Base-by-base conservation (phyloP, 2,329 filamentous ascomycete genomes). In the Fusarium sp. region DNA sequence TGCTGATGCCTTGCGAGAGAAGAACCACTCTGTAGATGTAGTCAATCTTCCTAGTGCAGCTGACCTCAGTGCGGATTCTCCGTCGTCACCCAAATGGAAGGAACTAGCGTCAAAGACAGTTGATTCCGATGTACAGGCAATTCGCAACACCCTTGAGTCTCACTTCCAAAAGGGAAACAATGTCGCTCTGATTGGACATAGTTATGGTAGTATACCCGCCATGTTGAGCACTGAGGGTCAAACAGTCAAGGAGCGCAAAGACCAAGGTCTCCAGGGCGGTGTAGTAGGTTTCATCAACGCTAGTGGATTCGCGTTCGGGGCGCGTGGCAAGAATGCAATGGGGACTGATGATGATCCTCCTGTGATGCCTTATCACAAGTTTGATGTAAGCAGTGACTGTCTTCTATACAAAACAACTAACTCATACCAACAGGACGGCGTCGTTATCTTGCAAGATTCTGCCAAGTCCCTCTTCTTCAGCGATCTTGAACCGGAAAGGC, bases 161-260 rank as follows among this genome's bases (percentile, higher is more conserved):
- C n/a, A 54, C 4, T 44, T 54, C 15, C 13, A 44, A 10, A 30
- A 54, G 6, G 51, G 20, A n/a, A n/a, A 15, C 8, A 4, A 28
- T 3, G 38, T 44, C 20, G 38, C 45, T 2, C 1, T 54, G 3
- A 20, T 54, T 3, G 51, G 51, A 15, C 51, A 54, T 33, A 54
- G 51, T 38, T 54, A 54, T 8, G 51, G 51, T 7, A 54, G 51
- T 8, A 54, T 54, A 18, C 51, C 51, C 11, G 31, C 51, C 6
- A 45, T 54, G 20, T 16, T 54, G 16, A 54, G 51, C 12, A 44
- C 42, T 3, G 30, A 54, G 8, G 38, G 51, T 3, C 20, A 54
- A 8, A 54, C 51, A 3, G 3, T 12, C 2, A 16, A 44, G 2
- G 38, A 44, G 11, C 38, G 50, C 6, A 34, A 42, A 3, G 5